Evolutionary conservation across 805 yeast species (phyloP).

Genomic region (Candida pseudofarinosa): DNA sequence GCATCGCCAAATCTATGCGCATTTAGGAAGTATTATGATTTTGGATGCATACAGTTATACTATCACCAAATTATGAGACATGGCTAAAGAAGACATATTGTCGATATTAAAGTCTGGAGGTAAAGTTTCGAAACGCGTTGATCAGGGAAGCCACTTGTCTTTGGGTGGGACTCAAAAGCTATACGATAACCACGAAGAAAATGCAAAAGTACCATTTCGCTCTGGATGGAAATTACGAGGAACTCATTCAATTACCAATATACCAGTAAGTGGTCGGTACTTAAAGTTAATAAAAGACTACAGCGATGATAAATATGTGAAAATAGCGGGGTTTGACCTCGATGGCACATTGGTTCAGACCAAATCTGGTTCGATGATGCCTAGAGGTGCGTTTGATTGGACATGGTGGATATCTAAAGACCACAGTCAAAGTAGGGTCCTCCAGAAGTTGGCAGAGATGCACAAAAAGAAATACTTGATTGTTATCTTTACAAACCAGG

Average conservation of each 20-base stretch:
- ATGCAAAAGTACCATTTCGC: not conserved
- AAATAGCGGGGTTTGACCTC: constrained; percentile 74
- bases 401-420: constrained; percentile 31
- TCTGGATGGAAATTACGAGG: constrained; percentile 25
- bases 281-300: not conserved
- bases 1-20: not conserved
- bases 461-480: constrained; percentile 31
- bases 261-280: constrained; percentile 22
- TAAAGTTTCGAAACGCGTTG: constrained; percentile 4
- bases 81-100: constrained; percentile 9
- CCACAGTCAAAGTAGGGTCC: constrained; percentile 13
- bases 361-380: constrained; percentile 56
- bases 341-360: constrained; percentile 76
- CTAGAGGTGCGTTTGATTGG: constrained; percentile 71
- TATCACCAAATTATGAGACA: not conserved
- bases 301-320: constrained; percentile 12
- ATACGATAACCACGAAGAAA: not conserved
- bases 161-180: not conserved
- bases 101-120: constrained; percentile 7
- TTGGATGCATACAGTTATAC: not conserved
- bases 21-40: not conserved
- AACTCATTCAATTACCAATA: constrained; percentile 42
- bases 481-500: constrained; percentile 86
- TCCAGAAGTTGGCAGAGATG: constrained; percentile 19
- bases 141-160: constrained; percentile 1